A percentile compares a stretch with the other conserved stretches of the same genome.
Conservation (phyloP, 306 rosid species). For the Pachyrhizus erosus region DNA sequence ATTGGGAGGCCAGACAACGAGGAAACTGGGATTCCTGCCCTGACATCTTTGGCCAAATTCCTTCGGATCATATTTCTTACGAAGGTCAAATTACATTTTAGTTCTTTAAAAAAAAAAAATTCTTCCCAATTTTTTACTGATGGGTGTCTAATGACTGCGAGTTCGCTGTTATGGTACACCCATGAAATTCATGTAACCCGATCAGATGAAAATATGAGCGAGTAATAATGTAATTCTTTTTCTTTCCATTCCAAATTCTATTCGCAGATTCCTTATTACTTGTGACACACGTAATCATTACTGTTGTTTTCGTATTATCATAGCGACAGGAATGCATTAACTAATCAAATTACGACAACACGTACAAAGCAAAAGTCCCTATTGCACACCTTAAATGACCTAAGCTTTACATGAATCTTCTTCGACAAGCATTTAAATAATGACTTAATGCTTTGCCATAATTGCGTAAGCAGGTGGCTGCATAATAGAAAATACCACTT, state of each 20-base stretch:
- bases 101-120: slow-evolving; percentile 22
- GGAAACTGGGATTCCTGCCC: slow-evolving; percentile 91
- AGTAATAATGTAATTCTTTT: slow-evolving; percentile 50
- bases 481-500: neutral
- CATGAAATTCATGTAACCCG: slow-evolving; percentile 60
- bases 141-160: slow-evolving; percentile 43
- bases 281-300: neutral
- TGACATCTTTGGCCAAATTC: slow-evolving; percentile 87
- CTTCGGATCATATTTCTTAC: slow-evolving; percentile 71
- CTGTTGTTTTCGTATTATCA: neutral
- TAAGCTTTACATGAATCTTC: neutral
- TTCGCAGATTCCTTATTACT: slow-evolving; percentile 21
- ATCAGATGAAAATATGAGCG: slow-evolving; percentile 50
- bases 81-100: slow-evolving; percentile 47
- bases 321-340: slow-evolving; percentile 2
- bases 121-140: slow-evolving; percentile 49
- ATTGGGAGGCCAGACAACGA: slow-evolving; percentile 87
- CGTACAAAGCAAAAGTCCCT: neutral
- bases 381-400: neutral
- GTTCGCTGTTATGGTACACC: slow-evolving; percentile 45
- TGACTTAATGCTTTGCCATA: neutral
- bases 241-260: neutral
- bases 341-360: neutral
- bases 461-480: neutral
- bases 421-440: neutral